Base-by-base conservation (phyloP, 1,284 basidiomycete species). In the Heterobasidion occidentale region DNA sequence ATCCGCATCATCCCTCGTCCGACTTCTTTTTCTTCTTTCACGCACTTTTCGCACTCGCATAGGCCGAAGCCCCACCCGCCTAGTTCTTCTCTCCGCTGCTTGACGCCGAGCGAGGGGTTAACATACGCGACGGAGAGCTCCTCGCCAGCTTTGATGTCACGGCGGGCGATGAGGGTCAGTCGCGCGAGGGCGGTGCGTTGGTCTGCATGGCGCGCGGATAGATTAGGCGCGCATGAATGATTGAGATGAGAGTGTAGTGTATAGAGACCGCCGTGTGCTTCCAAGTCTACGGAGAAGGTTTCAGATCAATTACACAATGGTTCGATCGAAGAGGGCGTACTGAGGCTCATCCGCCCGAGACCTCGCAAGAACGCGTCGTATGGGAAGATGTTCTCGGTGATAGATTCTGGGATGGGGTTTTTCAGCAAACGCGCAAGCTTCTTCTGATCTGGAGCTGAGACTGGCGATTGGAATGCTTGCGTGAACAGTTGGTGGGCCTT, bases 201-300 rank as follows among this genome's bases (percentile, higher is more conserved):
- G 68, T 89, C 77, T 58, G 83, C 70, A 65, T 86, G 92, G 17
- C 80, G 82, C 20, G 90, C 83, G 42, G 86, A 86, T 48, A 89
- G 63, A 66, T 92, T 94, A 0, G 93, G 91, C 4, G 71, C 68
- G 70, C 92, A 96, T 14, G 79, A 79, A 68, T 95, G 93, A 70
- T 95, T 95, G 45, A 95, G 68, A 66, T 94, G 91, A 1, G 90
- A 88, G 69, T 96, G 92, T 9, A 96, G 78, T 7, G 80, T 78
- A 70, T 94, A 95, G 9, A 95, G 74, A 1, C 92, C 93, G 5
- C 93, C 93, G 59, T 92, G 90, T 2, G 86, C 83, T 70, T 95
- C 93, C 58, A 92, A 76, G 67, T 94, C 88, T 90, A 60, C 4
- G 14, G 17, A 15, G 53, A 14, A 8, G 14, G 35, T 36, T 9